Conservation (phyloP, 345 rosid genomes). For the Camelina laxa region DNA sequence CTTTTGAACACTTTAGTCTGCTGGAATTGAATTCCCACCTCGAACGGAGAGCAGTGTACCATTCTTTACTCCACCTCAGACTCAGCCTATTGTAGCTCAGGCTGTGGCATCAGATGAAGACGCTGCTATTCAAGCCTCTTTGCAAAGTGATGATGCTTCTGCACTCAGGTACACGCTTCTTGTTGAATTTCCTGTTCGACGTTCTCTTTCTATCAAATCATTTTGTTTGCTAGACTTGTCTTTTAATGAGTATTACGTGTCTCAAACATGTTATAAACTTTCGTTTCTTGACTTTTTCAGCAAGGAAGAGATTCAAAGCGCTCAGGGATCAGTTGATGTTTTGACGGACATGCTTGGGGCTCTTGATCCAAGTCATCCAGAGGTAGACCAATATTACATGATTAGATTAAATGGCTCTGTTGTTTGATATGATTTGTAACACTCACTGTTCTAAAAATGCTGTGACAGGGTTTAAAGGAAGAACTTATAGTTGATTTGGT, state of each 20-base stretch:
- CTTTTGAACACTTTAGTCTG: slow-evolving; percentile 52
- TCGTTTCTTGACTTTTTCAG: slow-evolving; percentile 49
- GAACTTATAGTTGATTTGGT: slow-evolving; percentile 91
- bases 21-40: slow-evolving; percentile 93
- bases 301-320: slow-evolving; percentile 74
- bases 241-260: neutral
- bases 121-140: slow-evolving; percentile 90
- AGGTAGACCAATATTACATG: slow-evolving; percentile 52
- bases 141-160: slow-evolving; percentile 86
- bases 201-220: neutral
- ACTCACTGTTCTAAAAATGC: slow-evolving; percentile 12
- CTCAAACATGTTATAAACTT: slow-evolving; percentile 26
- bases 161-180: slow-evolving; percentile 68
- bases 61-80: slow-evolving; percentile 94
- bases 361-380: slow-evolving; percentile 75
- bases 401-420: slow-evolving; percentile 7
- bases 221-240: slow-evolving; percentile 7
- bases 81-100: slow-evolving; percentile 64
- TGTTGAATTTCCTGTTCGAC: neutral
- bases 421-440: slow-evolving; percentile 18
- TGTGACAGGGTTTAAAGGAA: slow-evolving; percentile 78
- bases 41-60: slow-evolving; percentile 81
- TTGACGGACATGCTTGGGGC: slow-evolving; percentile 88
- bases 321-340: slow-evolving; percentile 72
- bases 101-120: slow-evolving; percentile 70